phyloP scores from a whole-genome alignment of 179 eudicot genomes.

The Camellia oleifera region DNA sequence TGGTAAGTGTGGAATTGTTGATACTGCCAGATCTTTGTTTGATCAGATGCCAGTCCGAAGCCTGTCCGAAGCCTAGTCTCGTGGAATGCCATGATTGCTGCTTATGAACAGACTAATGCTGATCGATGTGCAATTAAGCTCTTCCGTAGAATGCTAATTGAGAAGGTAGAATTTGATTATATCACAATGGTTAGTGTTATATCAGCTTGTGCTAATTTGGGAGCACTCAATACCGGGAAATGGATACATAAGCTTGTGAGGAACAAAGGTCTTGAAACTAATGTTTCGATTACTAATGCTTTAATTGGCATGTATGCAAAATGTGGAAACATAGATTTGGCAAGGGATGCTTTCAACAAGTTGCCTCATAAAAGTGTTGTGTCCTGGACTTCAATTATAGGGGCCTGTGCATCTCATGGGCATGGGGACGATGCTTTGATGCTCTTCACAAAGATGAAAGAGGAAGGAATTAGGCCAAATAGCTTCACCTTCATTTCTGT shows the following conservation, averaged over 20 bases:
- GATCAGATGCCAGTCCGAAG: too few relatives aligned
- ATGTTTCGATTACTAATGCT: constrained; percentile 42
- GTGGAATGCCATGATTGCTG: too few relatives aligned
- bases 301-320: constrained; percentile 80
- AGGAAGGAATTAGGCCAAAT: constrained; percentile 26
- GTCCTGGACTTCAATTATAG: constrained; percentile 31
- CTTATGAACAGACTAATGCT: too few relatives aligned
- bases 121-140: too few relatives aligned
- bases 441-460: constrained; percentile 25
- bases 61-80: too few relatives aligned
- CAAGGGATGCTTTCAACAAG: constrained; percentile 20
- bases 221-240: constrained; percentile 30
- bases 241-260: constrained; percentile 28
- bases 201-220: background rate
- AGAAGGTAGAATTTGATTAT: too few relatives aligned
- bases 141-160: too few relatives aligned
- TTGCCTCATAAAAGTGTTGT: constrained; percentile 27
- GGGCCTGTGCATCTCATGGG: constrained; percentile 36
- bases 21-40: too few relatives aligned
- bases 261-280: constrained; percentile 22
- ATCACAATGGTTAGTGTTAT: too few relatives aligned
- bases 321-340: constrained; percentile 47
- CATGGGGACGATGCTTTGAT: constrained; percentile 22
- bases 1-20: too few relatives aligned
- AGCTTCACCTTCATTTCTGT: constrained; percentile 30